Base-by-base conservation (phyloP, 352 stramenopile species). In the Blastocystis sp. region DNA sequence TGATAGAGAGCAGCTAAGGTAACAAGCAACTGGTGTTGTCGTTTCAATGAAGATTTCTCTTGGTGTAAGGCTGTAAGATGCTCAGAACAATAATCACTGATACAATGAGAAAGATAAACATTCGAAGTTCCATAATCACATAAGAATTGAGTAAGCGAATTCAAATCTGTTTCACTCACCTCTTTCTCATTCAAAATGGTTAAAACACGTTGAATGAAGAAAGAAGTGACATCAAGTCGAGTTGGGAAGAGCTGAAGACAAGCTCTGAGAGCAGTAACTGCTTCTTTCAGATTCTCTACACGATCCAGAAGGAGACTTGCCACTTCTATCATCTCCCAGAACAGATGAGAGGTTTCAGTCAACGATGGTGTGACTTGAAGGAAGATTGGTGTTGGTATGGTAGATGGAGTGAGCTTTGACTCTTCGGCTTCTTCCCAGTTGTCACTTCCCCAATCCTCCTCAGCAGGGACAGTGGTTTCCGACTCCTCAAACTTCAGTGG, bases 151-250 rank as follows among this genome's bases (percentile, higher is more conserved):
- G 43, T 19, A 42, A 77, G 65, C 14, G 21, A 51, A 32, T 27
- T 7, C 35, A 49, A 27, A 12, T 77, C 65, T 0, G n/a, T 5
- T 12, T 42, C 27, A 27, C 6, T 21, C 4, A 77, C 21, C 37
- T 42, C 6, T 19, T 12, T 19, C 16, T 42, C 27, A 4, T 3
- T 51, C 21, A 77, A 37, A n/a, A 77, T 51, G 37, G 16, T n/a
- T 21, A 77, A 27, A 54, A 77, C 19, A 24, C 65, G 65, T 16
- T 49, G 12, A 24, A 32, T 49, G 37, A 77, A 77, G 65, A 77
- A 77, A 11, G 32, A 32, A n/a, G 11, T 24, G 37, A 77, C 32
- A 54, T 77, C 65, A 16, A 49, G 12, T 7, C 65, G 65, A 19
- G 51, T 49, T 42, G 65, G 37, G 43, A 77, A 77, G 3, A 77